Conservation (phyloP, 2,329 filamentous ascomycete genomes). For the Plectosphaerella plurivora region DNA sequence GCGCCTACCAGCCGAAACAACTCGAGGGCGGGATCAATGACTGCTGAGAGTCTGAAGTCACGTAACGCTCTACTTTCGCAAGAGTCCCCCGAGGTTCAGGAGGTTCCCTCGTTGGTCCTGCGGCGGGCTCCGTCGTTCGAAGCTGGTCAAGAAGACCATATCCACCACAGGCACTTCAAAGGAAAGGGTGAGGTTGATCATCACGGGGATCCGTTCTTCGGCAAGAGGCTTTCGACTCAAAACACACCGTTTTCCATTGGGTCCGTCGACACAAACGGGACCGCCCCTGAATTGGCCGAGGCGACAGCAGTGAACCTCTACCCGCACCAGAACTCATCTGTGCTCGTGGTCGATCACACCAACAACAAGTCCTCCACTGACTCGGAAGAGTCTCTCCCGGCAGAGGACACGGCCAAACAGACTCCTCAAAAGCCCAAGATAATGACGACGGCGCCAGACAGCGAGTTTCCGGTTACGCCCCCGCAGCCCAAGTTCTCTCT, state of each 20-base stretch:
- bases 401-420: conserved; percentile 15
- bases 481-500: conserved; percentile 43
- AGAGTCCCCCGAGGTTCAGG: conserved; percentile 11
- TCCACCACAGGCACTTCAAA: conserved; percentile 13
- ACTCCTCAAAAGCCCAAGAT: conserved; percentile 28
- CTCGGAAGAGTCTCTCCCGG: too few species aligned
- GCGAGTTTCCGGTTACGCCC: conserved; percentile 42
- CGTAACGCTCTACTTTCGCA: conserved; percentile 37
- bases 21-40: conserved; percentile 51
- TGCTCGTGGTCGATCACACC: conserved; percentile 53
- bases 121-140: conserved; percentile 27
- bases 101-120: conserved; percentile 22
- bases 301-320: conserved; percentile 59
- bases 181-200: conserved; percentile 39
- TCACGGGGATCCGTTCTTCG: conserved; percentile 49
- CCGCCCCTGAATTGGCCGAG: conserved; percentile 60
- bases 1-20: conserved; percentile 57
- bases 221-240: conserved; percentile 48
- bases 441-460: conserved; percentile 32
- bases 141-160: conserved; percentile 24
- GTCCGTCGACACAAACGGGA: conserved; percentile 58
- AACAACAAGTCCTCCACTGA: conserved; percentile 39
- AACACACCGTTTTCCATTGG: conserved; percentile 59
- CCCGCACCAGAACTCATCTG: conserved; percentile 60
- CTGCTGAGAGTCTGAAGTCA: conserved; percentile 53